phyloP scores from a whole-genome alignment of 257 asterid genomes.

The Solanum stenotomum region DNA sequence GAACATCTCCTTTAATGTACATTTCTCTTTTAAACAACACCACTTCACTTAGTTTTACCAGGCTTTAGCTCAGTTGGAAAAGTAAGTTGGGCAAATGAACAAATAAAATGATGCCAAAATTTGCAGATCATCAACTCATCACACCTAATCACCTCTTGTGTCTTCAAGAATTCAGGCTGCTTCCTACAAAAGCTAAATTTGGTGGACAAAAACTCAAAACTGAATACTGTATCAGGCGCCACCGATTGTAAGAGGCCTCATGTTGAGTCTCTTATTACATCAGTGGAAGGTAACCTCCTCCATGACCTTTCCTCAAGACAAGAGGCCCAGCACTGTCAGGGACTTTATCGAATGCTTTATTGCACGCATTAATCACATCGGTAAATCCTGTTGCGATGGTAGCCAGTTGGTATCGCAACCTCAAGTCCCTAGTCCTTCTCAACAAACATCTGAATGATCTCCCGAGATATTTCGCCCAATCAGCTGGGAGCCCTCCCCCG shows the following conservation, averaged over 20 bases:
- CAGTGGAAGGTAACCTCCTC: constrained; percentile 94
- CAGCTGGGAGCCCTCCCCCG: constrained; percentile 88
- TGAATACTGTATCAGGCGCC: constrained; percentile 1
- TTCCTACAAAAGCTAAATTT: background rate
- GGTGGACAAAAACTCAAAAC: constrained; percentile 2
- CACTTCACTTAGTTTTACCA: constrained; percentile 14
- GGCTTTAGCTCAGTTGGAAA: constrained; percentile 15
- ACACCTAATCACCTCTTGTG: constrained; percentile 14
- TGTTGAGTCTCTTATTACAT: constrained; percentile 32
- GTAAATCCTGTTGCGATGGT: constrained; percentile 66
- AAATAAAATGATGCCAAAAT: constrained; percentile 31
- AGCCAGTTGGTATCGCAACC: constrained; percentile 67
- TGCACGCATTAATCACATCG: constrained; percentile 57
- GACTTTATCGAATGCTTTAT: constrained; percentile 73
- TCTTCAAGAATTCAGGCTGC: constrained; percentile 15
- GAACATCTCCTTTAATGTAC: constrained; percentile 27
- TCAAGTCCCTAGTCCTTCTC: constrained; percentile 65
- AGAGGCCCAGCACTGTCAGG: constrained; percentile 97
- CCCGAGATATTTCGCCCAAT: constrained; percentile 80
- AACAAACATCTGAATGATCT: constrained; percentile 88
- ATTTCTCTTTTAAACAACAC: constrained; percentile 9
- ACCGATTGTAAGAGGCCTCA: background rate
- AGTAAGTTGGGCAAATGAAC: constrained; percentile 21
- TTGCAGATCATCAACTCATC: constrained; percentile 23
- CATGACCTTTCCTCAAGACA: constrained; percentile 93